Evolutionary conservation across 805 yeast species (phyloP).

Genomic region (Candida jianshihensis): DNA sequence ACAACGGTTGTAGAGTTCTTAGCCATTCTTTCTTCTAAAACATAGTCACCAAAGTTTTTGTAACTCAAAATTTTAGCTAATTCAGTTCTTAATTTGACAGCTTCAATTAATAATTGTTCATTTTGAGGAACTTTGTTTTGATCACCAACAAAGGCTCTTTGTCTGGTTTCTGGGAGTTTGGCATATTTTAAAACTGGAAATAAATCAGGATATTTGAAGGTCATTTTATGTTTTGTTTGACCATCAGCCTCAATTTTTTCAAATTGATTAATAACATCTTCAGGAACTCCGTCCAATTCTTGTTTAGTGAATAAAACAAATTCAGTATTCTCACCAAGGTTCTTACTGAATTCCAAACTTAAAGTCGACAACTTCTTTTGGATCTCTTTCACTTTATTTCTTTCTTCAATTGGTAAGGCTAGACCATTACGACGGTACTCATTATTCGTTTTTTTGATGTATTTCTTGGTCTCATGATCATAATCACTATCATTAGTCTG

Average conservation of each 20-base stretch:
- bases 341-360: conserved; percentile 51
- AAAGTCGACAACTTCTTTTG: conserved; percentile 54
- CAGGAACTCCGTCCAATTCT: conserved; percentile 71
- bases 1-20: conserved; percentile 55
- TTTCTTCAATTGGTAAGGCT: conserved; percentile 45
- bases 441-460: conserved; percentile 47
- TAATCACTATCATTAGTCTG: conserved; percentile 24
- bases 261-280: conserved; percentile 51
- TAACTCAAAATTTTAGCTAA: conserved; percentile 63
- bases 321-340: conserved; percentile 66
- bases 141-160: conserved; percentile 55
- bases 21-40: conserved; percentile 77
- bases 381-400: conserved; percentile 50
- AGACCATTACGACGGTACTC: conserved; percentile 66
- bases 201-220: conserved; percentile 76
- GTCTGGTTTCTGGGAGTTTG: conserved; percentile 54
- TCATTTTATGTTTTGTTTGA: conserved; percentile 44
- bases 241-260: conserved; percentile 37
- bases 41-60: conserved; percentile 58
- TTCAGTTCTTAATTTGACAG: conserved; percentile 55
- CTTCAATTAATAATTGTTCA: conserved; percentile 49
- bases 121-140: conserved; percentile 64
- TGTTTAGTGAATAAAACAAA: conserved; percentile 51
- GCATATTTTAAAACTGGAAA: conserved; percentile 76
- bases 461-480: conserved; percentile 50